These are phyloP conservation scores for Sugiyamaella marilandica DNA, from an alignment of 805 yeast species.

Conservation along the genomic window DNA sequence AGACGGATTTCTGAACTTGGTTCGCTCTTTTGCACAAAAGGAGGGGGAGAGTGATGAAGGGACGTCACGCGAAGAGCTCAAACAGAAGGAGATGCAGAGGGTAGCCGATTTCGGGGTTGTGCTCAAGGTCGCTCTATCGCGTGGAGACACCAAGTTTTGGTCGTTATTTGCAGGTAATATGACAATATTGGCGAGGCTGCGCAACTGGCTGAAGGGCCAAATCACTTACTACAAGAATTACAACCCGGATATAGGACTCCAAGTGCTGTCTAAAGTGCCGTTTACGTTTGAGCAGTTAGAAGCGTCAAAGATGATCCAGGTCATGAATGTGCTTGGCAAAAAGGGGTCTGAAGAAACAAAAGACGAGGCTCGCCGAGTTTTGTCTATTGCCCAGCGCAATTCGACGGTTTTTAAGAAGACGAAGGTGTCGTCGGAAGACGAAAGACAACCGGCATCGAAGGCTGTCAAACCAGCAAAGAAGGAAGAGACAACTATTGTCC, in stretches of 20 bases:
- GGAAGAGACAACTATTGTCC: background rate
- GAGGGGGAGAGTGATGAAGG: slow-evolving; percentile 2
- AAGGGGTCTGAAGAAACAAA: slow-evolving; percentile 1
- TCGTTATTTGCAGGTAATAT: slow-evolving; percentile 3
- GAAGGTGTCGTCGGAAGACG: background rate
- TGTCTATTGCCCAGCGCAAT: background rate
- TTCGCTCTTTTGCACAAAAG: background rate
- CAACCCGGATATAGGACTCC: slow-evolving; percentile 1
- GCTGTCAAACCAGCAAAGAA: background rate
- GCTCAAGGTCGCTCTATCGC: slow-evolving; percentile 7
- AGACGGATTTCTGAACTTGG: background rate
- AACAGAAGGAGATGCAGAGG: background rate
- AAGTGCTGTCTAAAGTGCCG: slow-evolving; percentile 13
- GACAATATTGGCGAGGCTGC: slow-evolving; percentile 13
- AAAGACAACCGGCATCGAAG: background rate
- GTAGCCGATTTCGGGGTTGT: slow-evolving; percentile 16
- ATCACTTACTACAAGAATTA: slow-evolving; percentile 3
- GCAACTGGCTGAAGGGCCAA: slow-evolving; percentile 17
- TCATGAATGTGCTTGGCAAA: slow-evolving; percentile 6
- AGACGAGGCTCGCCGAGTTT: background rate
- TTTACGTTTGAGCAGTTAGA: slow-evolving; percentile 6
- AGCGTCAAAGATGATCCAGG: slow-evolving; percentile 6
- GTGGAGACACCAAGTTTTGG: slow-evolving; percentile 14
- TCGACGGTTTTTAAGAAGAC: background rate
- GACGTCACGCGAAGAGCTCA: background rate